phyloP scores from a whole-genome alignment of 148 eudicot species.

The Gaultheria prostrata region DNA sequence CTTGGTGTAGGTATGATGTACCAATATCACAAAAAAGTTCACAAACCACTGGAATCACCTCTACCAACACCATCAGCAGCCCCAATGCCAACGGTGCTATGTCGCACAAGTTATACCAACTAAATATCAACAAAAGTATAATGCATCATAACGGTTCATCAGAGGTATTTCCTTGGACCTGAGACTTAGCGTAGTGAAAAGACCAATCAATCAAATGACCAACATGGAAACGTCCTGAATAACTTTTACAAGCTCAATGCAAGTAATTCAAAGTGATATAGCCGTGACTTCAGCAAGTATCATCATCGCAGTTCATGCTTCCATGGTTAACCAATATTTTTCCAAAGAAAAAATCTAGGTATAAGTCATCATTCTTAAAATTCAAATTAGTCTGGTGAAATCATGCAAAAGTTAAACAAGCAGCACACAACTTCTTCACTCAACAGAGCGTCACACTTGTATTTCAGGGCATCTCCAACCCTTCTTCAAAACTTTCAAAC shows the following conservation, averaged over 20 bases:
- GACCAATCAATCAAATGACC: not conserved
- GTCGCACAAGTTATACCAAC: not conserved
- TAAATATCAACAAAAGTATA: not conserved
- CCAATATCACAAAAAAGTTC: not conserved
- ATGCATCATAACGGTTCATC: not conserved
- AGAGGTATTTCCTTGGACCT: not conserved
- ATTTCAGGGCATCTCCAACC: not conserved
- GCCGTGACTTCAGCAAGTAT: not conserved
- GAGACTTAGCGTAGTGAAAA: not conserved
- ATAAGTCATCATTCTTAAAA: not conserved
- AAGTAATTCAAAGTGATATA: not conserved
- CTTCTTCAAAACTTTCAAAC: not conserved
- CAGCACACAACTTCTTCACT: not conserved
- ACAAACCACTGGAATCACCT: not conserved
- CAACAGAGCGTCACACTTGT: not conserved
- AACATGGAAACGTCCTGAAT: not conserved
- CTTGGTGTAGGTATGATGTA: not conserved
- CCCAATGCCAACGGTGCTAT: not conserved
- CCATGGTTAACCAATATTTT: not conserved
- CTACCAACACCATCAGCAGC: not conserved
- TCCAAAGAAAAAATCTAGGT: not conserved
- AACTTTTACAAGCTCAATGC: not conserved
- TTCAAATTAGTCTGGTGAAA: not conserved
- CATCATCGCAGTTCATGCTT: not conserved
- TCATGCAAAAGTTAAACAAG: not conserved